phyloP scores from a whole-genome alignment of 495 filamentous ascomycete genomes.

The Aspergillus biplanus region DNA sequence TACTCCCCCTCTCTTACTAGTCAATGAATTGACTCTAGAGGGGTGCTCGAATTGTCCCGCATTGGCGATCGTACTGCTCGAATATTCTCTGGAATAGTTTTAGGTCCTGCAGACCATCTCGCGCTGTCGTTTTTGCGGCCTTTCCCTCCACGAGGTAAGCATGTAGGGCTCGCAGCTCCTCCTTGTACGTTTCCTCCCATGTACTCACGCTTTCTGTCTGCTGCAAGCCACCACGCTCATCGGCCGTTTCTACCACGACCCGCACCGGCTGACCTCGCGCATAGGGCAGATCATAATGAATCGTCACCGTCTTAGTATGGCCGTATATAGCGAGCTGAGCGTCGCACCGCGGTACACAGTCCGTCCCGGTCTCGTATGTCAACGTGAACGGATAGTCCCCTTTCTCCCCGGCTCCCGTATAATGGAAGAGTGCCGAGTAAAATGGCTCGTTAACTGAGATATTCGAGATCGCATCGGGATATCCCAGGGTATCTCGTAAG shows the following conservation, averaged over 20 bases:
- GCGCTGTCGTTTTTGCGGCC: constrained; percentile 51
- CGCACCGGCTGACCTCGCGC: constrained; percentile 50
- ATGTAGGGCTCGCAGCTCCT: constrained; percentile 54
- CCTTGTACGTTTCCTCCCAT: constrained; percentile 57
- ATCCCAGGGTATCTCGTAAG: constrained; percentile 59
- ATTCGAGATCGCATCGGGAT: constrained; percentile 48
- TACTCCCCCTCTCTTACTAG: not conserved
- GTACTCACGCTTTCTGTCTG: constrained; percentile 42
- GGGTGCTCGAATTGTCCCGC: constrained; percentile 45
- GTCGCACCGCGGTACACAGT: constrained; percentile 58
- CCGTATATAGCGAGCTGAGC: constrained; percentile 59
- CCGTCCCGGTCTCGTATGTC: constrained; percentile 59
- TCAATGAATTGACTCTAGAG: constrained; percentile 33
- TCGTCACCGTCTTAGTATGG: constrained; percentile 46
- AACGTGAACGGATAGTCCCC: constrained; percentile 47
- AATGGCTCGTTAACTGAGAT: constrained; percentile 49
- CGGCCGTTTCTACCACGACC: constrained; percentile 52
- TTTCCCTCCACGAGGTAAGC: constrained; percentile 44
- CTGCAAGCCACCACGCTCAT: constrained; percentile 35
- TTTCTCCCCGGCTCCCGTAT: constrained; percentile 25
- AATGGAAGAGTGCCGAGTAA: constrained; percentile 52
- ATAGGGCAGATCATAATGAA: constrained; percentile 58
- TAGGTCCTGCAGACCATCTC: constrained; percentile 55
- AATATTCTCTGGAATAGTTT: constrained; percentile 41
- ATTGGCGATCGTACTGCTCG: constrained; percentile 47